phyloP scores from a whole-genome alignment of 2,329 filamentous ascomycete species.

The Torrubiellomyces zombiae region DNA sequence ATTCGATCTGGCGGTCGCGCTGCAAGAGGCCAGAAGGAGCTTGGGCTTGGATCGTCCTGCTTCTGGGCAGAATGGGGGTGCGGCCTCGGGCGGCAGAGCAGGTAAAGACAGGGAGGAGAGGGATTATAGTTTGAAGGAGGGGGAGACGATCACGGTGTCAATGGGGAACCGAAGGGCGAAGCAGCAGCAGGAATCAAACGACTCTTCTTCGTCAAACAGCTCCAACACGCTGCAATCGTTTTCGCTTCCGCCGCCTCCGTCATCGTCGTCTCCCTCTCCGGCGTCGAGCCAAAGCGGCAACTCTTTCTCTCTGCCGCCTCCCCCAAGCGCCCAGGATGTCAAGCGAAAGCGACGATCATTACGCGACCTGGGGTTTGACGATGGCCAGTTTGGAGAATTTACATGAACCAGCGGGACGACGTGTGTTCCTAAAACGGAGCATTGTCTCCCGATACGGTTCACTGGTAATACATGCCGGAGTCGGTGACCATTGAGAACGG shows the following conservation, averaged over 20 bases:
- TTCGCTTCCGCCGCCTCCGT: conserved; percentile 57
- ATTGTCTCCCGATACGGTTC: no score
- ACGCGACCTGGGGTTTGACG: conserved; percentile 64
- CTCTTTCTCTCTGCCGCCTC: conserved; percentile 37
- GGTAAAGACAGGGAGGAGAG: conserved; percentile 24
- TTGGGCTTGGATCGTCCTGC: conserved; percentile 49
- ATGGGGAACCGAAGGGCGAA: conserved; percentile 41
- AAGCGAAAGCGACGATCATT: conserved; percentile 40
- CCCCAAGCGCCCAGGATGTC: conserved; percentile 45
- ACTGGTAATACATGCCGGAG: no score
- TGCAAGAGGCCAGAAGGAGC: conserved; percentile 62
- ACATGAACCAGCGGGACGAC: conserved; percentile 18
- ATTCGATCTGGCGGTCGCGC: conserved; percentile 67
- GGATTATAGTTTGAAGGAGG: conserved; percentile 77
- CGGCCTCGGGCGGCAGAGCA: conserved; percentile 13
- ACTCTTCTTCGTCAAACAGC: conserved; percentile 3
- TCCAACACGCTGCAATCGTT: conserved; percentile 40
- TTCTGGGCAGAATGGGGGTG: no score
- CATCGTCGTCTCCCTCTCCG: no score
- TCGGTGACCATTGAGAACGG: no score
- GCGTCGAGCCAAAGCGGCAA: conserved; percentile 11
- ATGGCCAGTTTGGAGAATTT: conserved; percentile 81
- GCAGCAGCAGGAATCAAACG: conserved; percentile 10
- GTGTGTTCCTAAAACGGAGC: no score
- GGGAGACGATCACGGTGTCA: conserved; percentile 75